Evolutionary conservation across 208 protist species (phyloP).

Genomic region (Tritrichomonas musculus): DNA sequence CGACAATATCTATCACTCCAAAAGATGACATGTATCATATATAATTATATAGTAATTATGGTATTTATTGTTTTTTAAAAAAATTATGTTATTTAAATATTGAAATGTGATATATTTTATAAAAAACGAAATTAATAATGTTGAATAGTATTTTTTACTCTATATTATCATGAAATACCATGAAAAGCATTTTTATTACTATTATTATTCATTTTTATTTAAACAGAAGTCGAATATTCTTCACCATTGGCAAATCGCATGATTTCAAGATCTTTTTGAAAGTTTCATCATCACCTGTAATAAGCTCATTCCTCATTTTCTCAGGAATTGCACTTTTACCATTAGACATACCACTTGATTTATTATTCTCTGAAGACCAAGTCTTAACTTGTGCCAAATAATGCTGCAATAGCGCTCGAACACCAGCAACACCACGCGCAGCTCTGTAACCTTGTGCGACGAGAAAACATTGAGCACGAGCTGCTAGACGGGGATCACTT

Average conservation of each 20-base stretch:
- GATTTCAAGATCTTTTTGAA: background rate
- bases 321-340: background rate
- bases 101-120: too few relatives aligned
- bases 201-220: conserved; percentile 25
- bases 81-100: too few relatives aligned
- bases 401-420: background rate
- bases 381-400: background rate
- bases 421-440: background rate
- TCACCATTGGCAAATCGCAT: background rate
- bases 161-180: too few relatives aligned
- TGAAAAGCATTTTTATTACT: too few relatives aligned
- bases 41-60: too few relatives aligned
- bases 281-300: background rate
- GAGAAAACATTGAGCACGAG: background rate
- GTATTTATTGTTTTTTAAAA: too few relatives aligned
- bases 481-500: background rate
- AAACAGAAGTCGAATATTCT: background rate
- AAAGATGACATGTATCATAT: too few relatives aligned
- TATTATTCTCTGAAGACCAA: too few relatives aligned
- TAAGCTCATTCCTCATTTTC: background rate
- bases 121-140: too few relatives aligned
- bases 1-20: too few relatives aligned
- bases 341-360: too few relatives aligned
- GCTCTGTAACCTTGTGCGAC: background rate
- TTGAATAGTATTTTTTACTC: too few relatives aligned